These are phyloP conservation scores for Thielaviopsis punctulata DNA, from an alignment of 2,329 filamentous ascomycete species.

Conservation along the genomic window DNA sequence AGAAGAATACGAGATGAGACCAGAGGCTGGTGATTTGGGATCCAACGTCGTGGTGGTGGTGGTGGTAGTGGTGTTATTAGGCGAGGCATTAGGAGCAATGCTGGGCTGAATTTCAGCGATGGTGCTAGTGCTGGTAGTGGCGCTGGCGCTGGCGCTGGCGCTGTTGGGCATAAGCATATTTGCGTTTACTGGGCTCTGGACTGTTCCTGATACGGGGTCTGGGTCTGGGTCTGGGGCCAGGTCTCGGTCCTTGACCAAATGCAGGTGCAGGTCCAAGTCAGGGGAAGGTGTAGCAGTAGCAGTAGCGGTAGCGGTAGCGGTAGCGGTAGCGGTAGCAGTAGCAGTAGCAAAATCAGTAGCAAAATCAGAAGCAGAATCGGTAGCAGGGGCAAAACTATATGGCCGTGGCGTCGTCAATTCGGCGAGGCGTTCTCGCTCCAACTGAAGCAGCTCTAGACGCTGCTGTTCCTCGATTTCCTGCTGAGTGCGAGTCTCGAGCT, in stretches of 20 bases:
- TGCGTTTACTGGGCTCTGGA: not conserved
- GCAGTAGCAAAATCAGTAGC: not conserved
- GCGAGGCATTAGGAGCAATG: not conserved
- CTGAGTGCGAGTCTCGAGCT: slow-evolving; percentile 6
- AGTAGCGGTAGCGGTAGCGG: not conserved
- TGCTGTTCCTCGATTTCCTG: slow-evolving; percentile 11
- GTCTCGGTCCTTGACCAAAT: not conserved
- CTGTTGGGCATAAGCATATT: not conserved
- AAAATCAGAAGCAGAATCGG: not conserved
- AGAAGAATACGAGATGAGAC: slow-evolving; percentile 3
- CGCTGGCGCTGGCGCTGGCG: no score
- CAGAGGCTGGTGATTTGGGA: not conserved
- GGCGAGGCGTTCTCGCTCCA: slow-evolving; percentile 1
- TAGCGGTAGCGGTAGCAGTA: not conserved
- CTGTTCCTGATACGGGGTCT: not conserved
- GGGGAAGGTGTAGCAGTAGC: not conserved
- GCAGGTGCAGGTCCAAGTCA: not conserved
- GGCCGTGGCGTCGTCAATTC: not conserved
- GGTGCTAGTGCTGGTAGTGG: no score
- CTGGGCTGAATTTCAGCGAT: not conserved
- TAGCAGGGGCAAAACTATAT: not conserved
- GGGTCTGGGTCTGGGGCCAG: not conserved
- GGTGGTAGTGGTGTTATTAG: not conserved
- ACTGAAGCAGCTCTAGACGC: slow-evolving; percentile 4
- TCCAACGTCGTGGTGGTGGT: not conserved